Base-by-base conservation (phyloP, 2,329 filamentous ascomycete genomes). In the Hymenoscyphus albidus region DNA sequence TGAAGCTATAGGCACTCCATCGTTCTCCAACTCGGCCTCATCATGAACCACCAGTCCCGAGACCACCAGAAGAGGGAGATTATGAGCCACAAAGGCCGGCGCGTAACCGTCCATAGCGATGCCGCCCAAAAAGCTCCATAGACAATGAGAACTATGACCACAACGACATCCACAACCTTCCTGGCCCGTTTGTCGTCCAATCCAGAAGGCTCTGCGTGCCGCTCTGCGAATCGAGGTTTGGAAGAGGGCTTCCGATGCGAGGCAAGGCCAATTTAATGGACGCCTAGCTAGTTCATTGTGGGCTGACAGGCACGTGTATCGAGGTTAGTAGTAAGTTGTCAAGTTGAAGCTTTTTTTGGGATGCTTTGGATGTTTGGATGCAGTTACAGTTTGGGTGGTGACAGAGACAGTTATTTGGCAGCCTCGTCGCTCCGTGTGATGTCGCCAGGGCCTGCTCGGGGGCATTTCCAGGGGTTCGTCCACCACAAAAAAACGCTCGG, bases 11-110 rank as follows among this genome's bases (percentile, higher is more conserved):
- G 85, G 80, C 51, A 65, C 85, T 84, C 71, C 84, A 18, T 64
- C 57, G 48, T 68, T 64, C 14, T 81, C 58, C 22, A 63, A 57
- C 22, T 78, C 59, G 58, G 68, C n/a, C 68, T 80, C 70, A 62
- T 78, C 73, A 65, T 80, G 74, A 69, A 81, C 74, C 74, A 78
- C 82, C 40, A 97, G 83, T 13, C 94, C 95, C 44, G 92, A 92
- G 40, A 96, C 84, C 58, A 96, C 81, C 67, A 98, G 79, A 64
- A 97, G 83, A 42, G 94, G 94, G 72, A 96, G 83, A 78, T 95
- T 96, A 78, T 95, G 93, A 76, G 88, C 86, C 76, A 96, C 82
- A 80, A 93, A 96, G 77, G 89, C 89, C 65, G 80, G 76, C 62
- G 91, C 90, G 78, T 92, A 94, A 72, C 85, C 90, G 77, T 95